A percentile compares a stretch with the other conserved stretches of the same genome.
Conservation (phyloP, 345 rosid genomes). For the Rhizophora mangle region DNA sequence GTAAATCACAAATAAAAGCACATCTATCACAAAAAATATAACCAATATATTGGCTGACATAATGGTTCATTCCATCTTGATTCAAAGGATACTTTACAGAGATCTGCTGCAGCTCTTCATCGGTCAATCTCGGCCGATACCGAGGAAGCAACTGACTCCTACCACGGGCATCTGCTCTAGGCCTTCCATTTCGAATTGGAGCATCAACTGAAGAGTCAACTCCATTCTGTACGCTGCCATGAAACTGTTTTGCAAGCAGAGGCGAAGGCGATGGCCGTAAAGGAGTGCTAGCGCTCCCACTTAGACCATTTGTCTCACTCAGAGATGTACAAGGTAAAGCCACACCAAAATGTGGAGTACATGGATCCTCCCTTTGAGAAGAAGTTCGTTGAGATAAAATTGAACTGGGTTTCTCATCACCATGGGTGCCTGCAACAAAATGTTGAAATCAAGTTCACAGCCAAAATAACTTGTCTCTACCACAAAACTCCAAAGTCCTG, state of each 20-base stretch:
- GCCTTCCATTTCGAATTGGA: slow-evolving; percentile 54
- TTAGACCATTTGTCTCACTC: slow-evolving; percentile 55
- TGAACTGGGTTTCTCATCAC: slow-evolving; percentile 45
- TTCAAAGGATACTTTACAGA: slow-evolving; percentile 88
- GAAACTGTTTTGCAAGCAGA: slow-evolving; percentile 42
- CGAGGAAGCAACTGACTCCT: slow-evolving; percentile 71
- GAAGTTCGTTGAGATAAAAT: slow-evolving; percentile 41
- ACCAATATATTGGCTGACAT: neutral
- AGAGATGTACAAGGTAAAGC: slow-evolving; percentile 41
- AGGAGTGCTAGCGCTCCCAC: slow-evolving; percentile 43
- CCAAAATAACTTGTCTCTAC: slow-evolving; percentile 2
- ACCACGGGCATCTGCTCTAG: slow-evolving; percentile 61
- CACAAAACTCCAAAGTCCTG: neutral
- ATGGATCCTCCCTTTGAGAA: slow-evolving; percentile 53
- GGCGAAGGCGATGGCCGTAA: slow-evolving; percentile 42
- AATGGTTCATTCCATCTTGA: neutral
- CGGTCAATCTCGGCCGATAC: slow-evolving; percentile 78
- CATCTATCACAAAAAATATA: neutral
- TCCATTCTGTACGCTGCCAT: slow-evolving; percentile 47
- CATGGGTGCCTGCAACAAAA: slow-evolving; percentile 46
- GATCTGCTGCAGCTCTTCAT: slow-evolving; percentile 62
- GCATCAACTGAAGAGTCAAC: slow-evolving; percentile 46
- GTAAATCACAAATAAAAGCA: neutral
- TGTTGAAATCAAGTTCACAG: slow-evolving; percentile 11
- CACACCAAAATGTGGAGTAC: slow-evolving; percentile 44